Conservation (phyloP, 2,329 filamentous ascomycete genomes). For the Penicillium sp. region DNA sequence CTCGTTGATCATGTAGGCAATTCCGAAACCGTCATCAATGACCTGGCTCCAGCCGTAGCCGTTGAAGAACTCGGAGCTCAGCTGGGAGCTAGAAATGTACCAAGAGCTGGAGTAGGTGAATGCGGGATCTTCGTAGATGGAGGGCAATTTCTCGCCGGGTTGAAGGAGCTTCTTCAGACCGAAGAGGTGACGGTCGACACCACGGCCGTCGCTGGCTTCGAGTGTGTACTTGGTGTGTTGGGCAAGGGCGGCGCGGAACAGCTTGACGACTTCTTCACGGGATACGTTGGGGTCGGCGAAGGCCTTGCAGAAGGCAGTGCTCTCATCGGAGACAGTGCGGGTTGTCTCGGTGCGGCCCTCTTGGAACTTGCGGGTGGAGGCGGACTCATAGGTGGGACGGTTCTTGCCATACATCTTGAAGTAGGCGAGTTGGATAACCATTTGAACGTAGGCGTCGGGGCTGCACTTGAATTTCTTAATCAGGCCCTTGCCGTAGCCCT, state of each 20-base stretch:
- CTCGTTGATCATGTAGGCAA: constrained; percentile 99
- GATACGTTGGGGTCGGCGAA: constrained; percentile 69
- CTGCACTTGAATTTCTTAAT: constrained; percentile 99
- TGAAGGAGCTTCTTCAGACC: constrained; percentile 88
- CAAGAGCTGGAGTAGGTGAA: constrained; percentile 81
- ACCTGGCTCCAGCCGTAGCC: constrained; percentile 99
- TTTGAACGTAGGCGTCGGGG: constrained; percentile 95
- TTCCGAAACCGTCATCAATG: constrained; percentile 91
- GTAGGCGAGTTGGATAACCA: constrained; percentile 98
- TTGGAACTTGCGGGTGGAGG: constrained; percentile 91
- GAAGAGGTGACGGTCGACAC: constrained; percentile 95
- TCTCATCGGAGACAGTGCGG: constrained; percentile 86
- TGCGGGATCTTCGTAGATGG: constrained; percentile 82
- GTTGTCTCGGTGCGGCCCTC: constrained; percentile 95
- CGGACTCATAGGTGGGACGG: constrained; percentile 95
- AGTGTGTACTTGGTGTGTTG: constrained; percentile 87
- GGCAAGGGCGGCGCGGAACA: constrained; percentile 78
- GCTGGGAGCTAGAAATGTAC: constrained; percentile 84
- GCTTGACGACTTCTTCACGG: constrained; percentile 64
- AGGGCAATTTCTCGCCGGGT: constrained; percentile 75
- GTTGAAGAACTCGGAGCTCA: constrained; percentile 97
- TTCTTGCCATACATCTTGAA: constrained; percentile 99
- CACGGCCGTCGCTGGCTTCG: constrained; percentile 85
- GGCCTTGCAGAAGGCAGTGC: constrained; percentile 81
- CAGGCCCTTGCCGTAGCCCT: constrained; percentile 94